Base-by-base conservation (phyloP, 495 filamentous ascomycete species). In the Hypoxylon rickii region DNA sequence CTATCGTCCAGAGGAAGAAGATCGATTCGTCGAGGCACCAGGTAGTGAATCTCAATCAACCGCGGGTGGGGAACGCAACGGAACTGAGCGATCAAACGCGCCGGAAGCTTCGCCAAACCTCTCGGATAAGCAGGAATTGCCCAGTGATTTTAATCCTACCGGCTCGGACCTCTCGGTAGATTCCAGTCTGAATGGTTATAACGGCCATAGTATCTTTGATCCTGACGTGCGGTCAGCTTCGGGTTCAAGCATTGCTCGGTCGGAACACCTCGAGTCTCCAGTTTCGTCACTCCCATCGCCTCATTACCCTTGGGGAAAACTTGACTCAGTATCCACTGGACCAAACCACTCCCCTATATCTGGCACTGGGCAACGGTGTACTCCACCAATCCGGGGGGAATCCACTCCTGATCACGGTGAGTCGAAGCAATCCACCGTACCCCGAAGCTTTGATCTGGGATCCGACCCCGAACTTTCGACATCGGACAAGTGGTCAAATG, bases 1-100 rank as follows among this genome's bases (percentile, higher is more conserved):
- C 1, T 67, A 69, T 54, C 59, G 62, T 3, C 55, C 55, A 12
- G 47, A 39, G 13, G 53, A 58, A 13, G 51, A 16, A 44, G 57
- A 54, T 0, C 31, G 31, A 34, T 29, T 43, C 37, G 39, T 18
- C 18, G 38, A 38, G 16, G 38, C 42, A 34, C 10, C 43, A n/a
- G 58, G 47, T 39, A 34, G 40, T n/a, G 58, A 62, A 18, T 22
- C 42, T 19, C 24, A 32, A 7, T 7, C 29, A 10, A 29, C 46
- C 18, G 46, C 55, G 17, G 38, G n/a, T 29, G 16, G 34, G 16
- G 41, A 19, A 40, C 19, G 13, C n/a, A 43, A 34, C 29, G 41
- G 21, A 10, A 29, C n/a, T 12, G 47, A 29, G 10, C 20, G 41
- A 7, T 36, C 47, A 43, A 3, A 47, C 24, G 17, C 17, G 19